A percentile compares a stretch with the other conserved stretches of the same genome.
phyloP scores from a whole-genome alignment of 169 alveolate genomes.

The Hammondia hammondi region DNA sequence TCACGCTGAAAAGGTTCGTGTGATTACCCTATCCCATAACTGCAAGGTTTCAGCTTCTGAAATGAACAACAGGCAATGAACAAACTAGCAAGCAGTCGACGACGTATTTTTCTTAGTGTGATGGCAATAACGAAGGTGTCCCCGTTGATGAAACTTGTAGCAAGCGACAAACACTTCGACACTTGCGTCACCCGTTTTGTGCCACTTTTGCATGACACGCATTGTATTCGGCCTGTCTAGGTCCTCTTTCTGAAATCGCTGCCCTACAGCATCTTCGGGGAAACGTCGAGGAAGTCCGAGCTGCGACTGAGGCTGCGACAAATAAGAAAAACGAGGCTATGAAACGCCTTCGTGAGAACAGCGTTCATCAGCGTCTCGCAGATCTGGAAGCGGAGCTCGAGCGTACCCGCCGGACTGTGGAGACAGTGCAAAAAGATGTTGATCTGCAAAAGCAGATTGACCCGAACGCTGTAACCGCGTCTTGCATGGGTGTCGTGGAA shows the following conservation, averaged over 20 bases:
- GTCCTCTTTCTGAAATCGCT: neutral
- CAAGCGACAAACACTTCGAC: neutral
- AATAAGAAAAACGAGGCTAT: neutral
- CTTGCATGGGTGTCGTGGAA: neutral
- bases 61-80: neutral
- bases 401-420: neutral
- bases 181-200: neutral
- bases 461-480: neutral
- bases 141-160: neutral
- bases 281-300: neutral
- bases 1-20: neutral
- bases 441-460: neutral
- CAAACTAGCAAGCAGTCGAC: neutral
- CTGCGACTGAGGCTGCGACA: neutral
- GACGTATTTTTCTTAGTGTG: too few relatives aligned
- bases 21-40: too few relatives aligned
- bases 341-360: neutral
- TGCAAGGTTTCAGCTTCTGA: neutral
- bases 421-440: neutral
- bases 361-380: neutral
- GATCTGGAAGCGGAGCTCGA: conserved; percentile 6
- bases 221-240: neutral
- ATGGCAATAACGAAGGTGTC: neutral
- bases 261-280: neutral
- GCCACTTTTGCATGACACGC: neutral